Percentiles rank a stretch among this genome's conserved stretches.
These are phyloP conservation scores for Dillenia suffruticosa DNA, from an alignment of 164 flowering plant genomes.

Conservation along the genomic window DNA sequence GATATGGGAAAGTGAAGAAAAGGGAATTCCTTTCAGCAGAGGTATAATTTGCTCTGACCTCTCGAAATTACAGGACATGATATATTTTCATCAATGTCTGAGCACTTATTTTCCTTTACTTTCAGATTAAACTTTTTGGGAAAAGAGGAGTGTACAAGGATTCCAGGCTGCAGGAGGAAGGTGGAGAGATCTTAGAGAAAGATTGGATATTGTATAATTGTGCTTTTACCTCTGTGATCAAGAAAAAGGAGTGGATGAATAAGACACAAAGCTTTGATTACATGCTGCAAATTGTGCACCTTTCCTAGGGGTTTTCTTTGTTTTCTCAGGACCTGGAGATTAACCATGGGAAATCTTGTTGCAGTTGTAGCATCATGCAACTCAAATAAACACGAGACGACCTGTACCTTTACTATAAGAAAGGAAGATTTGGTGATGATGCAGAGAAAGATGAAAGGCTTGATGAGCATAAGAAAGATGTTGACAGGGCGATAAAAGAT, in stretches of 20 bases:
- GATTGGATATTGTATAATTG: slow-evolving; percentile 83
- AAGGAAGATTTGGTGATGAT: slow-evolving; percentile 60
- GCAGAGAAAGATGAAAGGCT: slow-evolving; percentile 59
- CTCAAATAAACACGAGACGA: slow-evolving; percentile 55
- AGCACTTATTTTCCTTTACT: neutral
- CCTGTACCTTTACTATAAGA: slow-evolving; percentile 65
- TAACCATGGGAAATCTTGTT: neutral
- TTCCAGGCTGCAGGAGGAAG: slow-evolving; percentile 54
- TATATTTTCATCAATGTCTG: neutral
- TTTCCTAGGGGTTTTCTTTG: neutral
- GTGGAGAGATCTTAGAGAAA: slow-evolving; percentile 68
- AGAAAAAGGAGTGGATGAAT: slow-evolving; percentile 60
- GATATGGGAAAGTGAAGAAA: slow-evolving; percentile 68
- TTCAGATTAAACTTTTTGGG: slow-evolving; percentile 75
- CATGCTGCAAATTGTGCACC: neutral
- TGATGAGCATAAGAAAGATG: slow-evolving; percentile 45
- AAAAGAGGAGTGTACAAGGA: slow-evolving; percentile 75
- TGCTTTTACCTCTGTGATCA: slow-evolving; percentile 56
- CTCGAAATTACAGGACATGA: too few species aligned
- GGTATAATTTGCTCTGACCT: slow-evolving; percentile 14
- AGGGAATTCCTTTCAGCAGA: slow-evolving; percentile 56
- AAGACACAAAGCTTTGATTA: neutral
- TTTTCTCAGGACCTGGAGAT: too few species aligned
- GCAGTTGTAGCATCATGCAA: slow-evolving; percentile 67
- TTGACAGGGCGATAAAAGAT: slow-evolving; percentile 44